Base-by-base conservation (phyloP, 495 filamentous ascomycete species). In the Tuber indicum region DNA sequence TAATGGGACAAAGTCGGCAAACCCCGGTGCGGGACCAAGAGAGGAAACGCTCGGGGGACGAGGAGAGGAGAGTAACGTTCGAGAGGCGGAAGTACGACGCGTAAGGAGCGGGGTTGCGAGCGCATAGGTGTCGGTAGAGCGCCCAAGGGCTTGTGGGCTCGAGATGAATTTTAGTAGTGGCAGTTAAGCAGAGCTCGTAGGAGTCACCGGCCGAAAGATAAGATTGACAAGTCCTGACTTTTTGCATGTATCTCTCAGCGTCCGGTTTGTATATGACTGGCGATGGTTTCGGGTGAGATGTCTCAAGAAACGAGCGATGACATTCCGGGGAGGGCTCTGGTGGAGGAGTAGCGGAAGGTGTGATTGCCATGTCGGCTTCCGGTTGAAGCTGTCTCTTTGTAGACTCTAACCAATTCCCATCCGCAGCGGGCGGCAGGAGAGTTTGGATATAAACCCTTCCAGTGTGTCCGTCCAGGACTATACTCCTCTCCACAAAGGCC, bases 31-130 rank as follows among this genome's bases (percentile, higher is more conserved):
- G 86, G 74, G 88, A 84, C 90, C 91, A 96, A 75, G 88, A 88
- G 12, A 98, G 88, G 85, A 97, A 99, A 36, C 94, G 92, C 84
- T 99, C 96, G 0, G 96, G 96, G n/a, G 92, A 96, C 84, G 90
- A 92, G 85, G 90, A 91, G 72, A 97, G 87, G 21, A 97, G 87
- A 16, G 92, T 94, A 2, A 90, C 86, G 26, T 82, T 81, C 7
- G 90, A 90, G 39, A 98, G 86, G n/a, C 88, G 89, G 71, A 96
- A 84, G 86, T 91, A 97, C 6, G 93, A 93, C 47, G 91, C 91
- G 85, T 96, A 97, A 6, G 94, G 92, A 3, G 94, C 93, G 0
- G 95, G 92, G 79, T 98, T 97, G 70, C 88, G 88, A 7, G 86
- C 83, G 21, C 91, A 90, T 5, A 98, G 89, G 19, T 86, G 85